Evolutionary conservation across 495 filamentous ascomycete species (phyloP).

Genomic region (Neurospora sp.): DNA sequence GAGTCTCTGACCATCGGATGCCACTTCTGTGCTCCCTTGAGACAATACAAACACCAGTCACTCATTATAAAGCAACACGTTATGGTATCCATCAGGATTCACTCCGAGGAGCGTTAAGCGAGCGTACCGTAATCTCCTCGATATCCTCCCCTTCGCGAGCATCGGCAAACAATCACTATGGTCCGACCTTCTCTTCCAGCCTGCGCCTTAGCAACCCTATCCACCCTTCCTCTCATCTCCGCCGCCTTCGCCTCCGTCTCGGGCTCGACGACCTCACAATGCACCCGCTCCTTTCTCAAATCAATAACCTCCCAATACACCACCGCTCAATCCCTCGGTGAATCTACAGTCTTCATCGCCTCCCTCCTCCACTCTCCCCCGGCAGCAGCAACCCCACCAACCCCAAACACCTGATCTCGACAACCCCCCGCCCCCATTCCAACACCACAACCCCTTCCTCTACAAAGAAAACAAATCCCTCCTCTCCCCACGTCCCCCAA

Average conservation of each 20-base stretch:
- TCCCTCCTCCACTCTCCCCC: neutral
- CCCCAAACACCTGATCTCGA: too few relatives aligned
- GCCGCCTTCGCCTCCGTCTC: neutral
- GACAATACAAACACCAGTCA: neutral
- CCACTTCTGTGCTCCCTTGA: neutral
- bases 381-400: neutral
- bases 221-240: neutral
- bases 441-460: neutral
- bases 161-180: neutral
- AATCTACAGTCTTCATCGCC: neutral
- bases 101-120: neutral
- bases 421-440: neutral
- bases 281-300: slow-evolving; percentile 11
- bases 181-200: neutral
- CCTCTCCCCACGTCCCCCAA: neutral
- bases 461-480: neutral
- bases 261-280: neutral
- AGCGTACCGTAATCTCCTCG: neutral
- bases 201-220: neutral
- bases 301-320: slow-evolving; percentile 8
- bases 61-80: neutral
- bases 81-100: neutral
- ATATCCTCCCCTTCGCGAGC: neutral
- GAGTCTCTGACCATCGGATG: neutral
- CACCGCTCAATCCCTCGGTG: slow-evolving; percentile 5